Evolutionary conservation across 1,139 yeast species (phyloP), one percentile per base, ranked within the genome.

Genomic region (Zygotorulaspora mrakii): DNA sequence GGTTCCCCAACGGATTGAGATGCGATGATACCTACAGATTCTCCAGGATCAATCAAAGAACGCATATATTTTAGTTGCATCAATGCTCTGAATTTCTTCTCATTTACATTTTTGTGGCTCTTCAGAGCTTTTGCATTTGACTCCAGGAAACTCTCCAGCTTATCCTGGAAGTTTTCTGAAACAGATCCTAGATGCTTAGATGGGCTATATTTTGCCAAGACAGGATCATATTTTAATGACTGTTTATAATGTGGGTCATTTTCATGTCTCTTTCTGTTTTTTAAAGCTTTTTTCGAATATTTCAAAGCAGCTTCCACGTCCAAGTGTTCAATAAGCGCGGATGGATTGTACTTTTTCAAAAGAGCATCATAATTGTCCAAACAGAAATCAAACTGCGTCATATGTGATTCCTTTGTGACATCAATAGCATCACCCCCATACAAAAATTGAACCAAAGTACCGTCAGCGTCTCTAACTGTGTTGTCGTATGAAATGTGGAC

Each of bases 1-100:
- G 99, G 99, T 68, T 94, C 99, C 69, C 99, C 99, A 63, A 94
- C 82, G 42, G 97, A 89, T 69, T 94, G 97, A 28, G 97, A 85
- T 7, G 98, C 98, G 68, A 94, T 84, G 60, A 94, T 89, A 67
- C 99, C 99, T 43, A 94, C 98, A 35, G 96, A 80, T 67, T 94
- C 99, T 62, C 99, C 98, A 8, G 99, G 97, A 58, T 88, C 78
- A 41, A 91, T 80, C 52, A 89, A 72, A 9, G 97, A 87, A 62
- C 95, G 84, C 96, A 91, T 94, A 68, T 94, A 94, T 67, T 91
- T 91, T 71, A 94, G 76, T 70, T 89, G 96, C 98, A 94, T 94
- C 61, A 94, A 76, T 4, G 96, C 95, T 64, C 88, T 79, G 77
- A 94, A 94, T 62, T 84, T 86, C 78, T 84, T 85, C 52, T 84